Conservation (phyloP, 2,329 filamentous ascomycete species). For the Xylariaceae sp. region DNA sequence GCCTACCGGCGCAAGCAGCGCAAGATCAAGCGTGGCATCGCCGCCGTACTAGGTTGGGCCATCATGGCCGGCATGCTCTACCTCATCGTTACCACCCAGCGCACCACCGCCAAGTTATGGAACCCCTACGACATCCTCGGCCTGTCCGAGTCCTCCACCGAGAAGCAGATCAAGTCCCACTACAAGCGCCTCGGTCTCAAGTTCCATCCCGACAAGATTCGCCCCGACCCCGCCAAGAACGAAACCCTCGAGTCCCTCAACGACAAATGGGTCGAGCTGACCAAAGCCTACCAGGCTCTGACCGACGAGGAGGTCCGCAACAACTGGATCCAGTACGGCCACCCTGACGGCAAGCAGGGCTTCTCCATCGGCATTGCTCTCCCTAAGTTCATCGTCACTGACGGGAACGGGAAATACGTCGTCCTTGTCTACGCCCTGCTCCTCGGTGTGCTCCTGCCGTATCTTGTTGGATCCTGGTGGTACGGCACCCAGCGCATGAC, state of each 20-base stretch:
- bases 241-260: constrained; percentile 83
- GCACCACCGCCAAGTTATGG: constrained; percentile 75
- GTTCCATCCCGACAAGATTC: constrained; percentile 90
- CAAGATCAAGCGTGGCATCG: constrained; percentile 77
- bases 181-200: constrained; percentile 85
- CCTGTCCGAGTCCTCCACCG: constrained; percentile 77
- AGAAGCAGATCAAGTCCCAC: constrained; percentile 88
- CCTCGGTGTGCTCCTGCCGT: constrained; percentile 86
- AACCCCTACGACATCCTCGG: constrained; percentile 95
- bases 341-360: constrained; percentile 97
- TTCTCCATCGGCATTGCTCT: constrained; percentile 97
- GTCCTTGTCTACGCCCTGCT: constrained; percentile 84
- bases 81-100: constrained; percentile 77
- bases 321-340: constrained; percentile 93
- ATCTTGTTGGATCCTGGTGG: constrained; percentile 96
- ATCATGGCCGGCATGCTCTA: constrained; percentile 90
- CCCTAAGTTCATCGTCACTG: constrained; percentile 86
- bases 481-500: constrained; percentile 92
- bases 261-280: constrained; percentile 87
- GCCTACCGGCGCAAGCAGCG: constrained; percentile 89
- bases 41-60: constrained; percentile 74
- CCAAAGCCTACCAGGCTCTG: constrained; percentile 95
- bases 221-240: constrained; percentile 80
- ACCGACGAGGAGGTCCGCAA: constrained; percentile 97
- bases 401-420: constrained; percentile 94